phyloP scores from a whole-genome alignment of 192 early-diverging fungal species.

The Coemansia reversa region DNA sequence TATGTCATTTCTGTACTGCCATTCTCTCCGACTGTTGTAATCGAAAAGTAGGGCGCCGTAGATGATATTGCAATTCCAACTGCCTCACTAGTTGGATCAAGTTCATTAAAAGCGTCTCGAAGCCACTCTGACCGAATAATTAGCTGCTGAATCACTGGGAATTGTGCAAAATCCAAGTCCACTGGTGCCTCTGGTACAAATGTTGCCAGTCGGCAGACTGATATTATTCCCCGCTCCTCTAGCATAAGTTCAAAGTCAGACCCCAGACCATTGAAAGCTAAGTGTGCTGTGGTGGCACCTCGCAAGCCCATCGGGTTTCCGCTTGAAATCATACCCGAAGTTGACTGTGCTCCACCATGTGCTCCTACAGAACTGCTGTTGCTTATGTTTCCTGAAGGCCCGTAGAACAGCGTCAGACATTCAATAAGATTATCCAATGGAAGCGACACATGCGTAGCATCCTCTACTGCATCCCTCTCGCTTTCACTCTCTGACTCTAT shows the following conservation, averaged over 20 bases:
- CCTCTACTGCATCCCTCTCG: conserved; percentile 11
- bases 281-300: conserved; percentile 42
- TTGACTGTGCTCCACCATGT: conserved; percentile 9
- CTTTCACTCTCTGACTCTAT: conserved; percentile 4
- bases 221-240: conserved; percentile 58
- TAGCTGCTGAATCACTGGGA: conserved; percentile 47
- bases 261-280: conserved; percentile 41
- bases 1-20: conserved; percentile 60
- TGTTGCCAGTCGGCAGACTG: conserved; percentile 55
- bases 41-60: conserved; percentile 53
- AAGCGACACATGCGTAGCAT: conserved; percentile 30
- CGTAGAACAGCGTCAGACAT: conserved; percentile 49
- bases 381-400: conserved; percentile 18
- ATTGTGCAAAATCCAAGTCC: conserved; percentile 46
- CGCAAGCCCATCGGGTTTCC: conserved; percentile 30
- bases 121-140: conserved; percentile 61
- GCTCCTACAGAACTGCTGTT: conserved; percentile 6
- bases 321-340: conserved; percentile 10
- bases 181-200: conserved; percentile 45
- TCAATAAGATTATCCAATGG: conserved; percentile 49
- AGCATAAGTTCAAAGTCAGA: conserved; percentile 54
- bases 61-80: conserved; percentile 48
- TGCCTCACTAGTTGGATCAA: conserved; percentile 56
- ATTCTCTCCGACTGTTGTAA: conserved; percentile 49
- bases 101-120: conserved; percentile 58